Evolutionary conservation across 202 grass and related monocot species (phyloP).

Genomic region (Hordeum pubiflorum): DNA sequence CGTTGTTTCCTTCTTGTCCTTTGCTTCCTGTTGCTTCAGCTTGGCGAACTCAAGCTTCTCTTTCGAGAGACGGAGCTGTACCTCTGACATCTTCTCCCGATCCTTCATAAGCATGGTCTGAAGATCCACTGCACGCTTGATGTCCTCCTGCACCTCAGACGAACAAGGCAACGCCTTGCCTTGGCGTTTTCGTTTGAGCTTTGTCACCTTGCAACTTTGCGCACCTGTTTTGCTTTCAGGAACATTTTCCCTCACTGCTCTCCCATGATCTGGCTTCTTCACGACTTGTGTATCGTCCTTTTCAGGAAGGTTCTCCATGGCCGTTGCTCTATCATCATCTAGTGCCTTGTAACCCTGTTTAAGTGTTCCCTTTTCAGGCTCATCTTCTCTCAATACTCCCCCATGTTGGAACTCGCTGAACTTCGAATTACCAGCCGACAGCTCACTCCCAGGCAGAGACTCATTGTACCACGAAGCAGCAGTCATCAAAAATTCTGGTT

Average conservation of each 20-base stretch:
- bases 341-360: background rate
- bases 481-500: background rate
- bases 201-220: constrained; percentile 8
- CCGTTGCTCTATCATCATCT: background rate
- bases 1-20: constrained; percentile 18
- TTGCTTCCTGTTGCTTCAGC: constrained; percentile 19
- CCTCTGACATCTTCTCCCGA: constrained; percentile 27
- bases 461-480: background rate
- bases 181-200: constrained; percentile 12
- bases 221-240: background rate
- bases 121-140: constrained; percentile 22
- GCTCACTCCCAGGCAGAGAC: background rate
- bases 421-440: background rate
- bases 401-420: background rate
- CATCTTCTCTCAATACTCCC: background rate
- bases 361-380: background rate
- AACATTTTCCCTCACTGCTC: background rate
- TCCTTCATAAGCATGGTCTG: constrained; percentile 35
- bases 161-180: background rate
- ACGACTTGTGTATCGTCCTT: background rate
- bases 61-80: constrained; percentile 30
- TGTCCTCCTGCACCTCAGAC: constrained; percentile 32
- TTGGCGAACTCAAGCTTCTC: constrained; percentile 29
- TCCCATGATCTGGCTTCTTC: constrained; percentile 1
- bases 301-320: background rate